Base-by-base conservation (phyloP, 352 stramenopile genomes). In the Globisporangium megalacanthum region DNA sequence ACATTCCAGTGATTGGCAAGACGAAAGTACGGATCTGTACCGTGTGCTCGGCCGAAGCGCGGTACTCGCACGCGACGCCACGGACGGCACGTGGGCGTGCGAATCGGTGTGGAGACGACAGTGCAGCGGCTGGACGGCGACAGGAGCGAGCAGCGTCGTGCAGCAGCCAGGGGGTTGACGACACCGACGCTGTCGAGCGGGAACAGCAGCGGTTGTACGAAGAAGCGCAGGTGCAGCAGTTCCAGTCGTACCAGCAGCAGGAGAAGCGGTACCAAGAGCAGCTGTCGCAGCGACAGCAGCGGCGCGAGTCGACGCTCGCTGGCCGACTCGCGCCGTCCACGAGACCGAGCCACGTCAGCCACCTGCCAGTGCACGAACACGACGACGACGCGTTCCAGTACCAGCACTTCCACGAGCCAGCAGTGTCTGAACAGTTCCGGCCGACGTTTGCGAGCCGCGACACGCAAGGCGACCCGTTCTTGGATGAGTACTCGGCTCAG, bases 1-100 rank as follows among this genome's bases (percentile, higher is more conserved):
- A 92, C 57, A 69, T 94, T 2, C 84, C 84, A 1, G 80, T 92
- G 35, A 83, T 90, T 10, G 84, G 84, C 7, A 73, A 72, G 22
- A 89, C 75, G 13, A 86, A 88, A 60, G 79, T 94, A 45, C 77
- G 84, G 2, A 94, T 94, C 35, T 94, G 84, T 53, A 94, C 82
- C 0, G 77, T 92, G 29, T 94, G 84, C 59, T 91, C 84, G 8
- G 80, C 79, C 3, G 79, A 86, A 29, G 79, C 82, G 3, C 78
- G 84, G 29, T 72, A 74, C 41, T 84, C 74, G 56, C 79, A 90
- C 49, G 70, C 65, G 63, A 58, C 56, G 46, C 64, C 67, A 10
- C 10, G 52, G 37, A 56, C 61, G 2, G 52, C 54, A 19, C 47
- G 46, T 29, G 25, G 25, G 25, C 25, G 25, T 29, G 25, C 25